Conservation (phyloP, 2,329 filamentous ascomycete genomes). For the Fusarium pininemorale region DNA sequence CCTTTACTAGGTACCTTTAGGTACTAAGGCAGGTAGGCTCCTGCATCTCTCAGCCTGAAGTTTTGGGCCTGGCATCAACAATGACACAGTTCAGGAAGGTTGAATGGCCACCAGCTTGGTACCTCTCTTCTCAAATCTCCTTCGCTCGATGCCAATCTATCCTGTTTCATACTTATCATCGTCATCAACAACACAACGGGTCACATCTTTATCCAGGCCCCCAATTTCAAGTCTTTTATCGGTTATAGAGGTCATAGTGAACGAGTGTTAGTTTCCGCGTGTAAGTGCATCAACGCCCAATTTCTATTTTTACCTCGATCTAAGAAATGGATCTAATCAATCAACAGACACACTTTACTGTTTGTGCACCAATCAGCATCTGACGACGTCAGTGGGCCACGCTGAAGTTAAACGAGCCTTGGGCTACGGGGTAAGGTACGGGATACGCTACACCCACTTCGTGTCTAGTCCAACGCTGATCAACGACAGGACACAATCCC, state of each 20-base stretch:
- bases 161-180: not conserved
- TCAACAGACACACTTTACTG: not conserved
- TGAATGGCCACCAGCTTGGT: not conserved
- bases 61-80: no score
- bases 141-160: not conserved
- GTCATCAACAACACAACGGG: not conserved
- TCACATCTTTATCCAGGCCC: not conserved
- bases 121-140: not conserved
- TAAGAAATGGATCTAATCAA: not conserved
- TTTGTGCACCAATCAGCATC: slow-evolving; percentile 16
- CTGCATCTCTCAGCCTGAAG: no score
- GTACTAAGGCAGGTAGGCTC: not conserved
- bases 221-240: not conserved
- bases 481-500: slow-evolving; percentile 22
- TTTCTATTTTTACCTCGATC: not conserved
- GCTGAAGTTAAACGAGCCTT: slow-evolving; percentile 8
- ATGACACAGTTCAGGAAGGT: not conserved
- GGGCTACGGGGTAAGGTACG: not conserved
- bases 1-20: no score
- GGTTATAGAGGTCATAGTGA: not conserved
- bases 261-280: not conserved
- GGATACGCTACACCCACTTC: slow-evolving; percentile 1
- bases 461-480: slow-evolving; percentile 19
- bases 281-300: not conserved
- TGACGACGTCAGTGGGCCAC: slow-evolving; percentile 3